Base-by-base conservation (phyloP, 192 early-diverging fungal genomes). In the Entomortierella lignicola region DNA sequence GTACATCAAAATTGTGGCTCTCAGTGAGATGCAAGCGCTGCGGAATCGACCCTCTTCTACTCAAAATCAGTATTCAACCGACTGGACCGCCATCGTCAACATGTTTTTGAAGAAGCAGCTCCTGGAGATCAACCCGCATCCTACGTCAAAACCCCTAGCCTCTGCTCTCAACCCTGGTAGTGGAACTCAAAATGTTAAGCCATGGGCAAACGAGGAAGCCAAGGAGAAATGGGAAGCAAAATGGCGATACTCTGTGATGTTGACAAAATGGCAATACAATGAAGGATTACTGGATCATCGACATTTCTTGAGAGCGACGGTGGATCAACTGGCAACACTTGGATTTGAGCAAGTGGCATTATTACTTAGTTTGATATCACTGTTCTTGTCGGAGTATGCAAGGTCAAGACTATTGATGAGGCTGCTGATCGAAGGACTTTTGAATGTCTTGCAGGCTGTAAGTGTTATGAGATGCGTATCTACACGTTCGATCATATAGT, bases 1-100 rank as follows among this genome's bases (percentile, higher is more conserved):
- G 93, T 90, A 87, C 39, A 91, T 92, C 27, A 88, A 91, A 43
- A 83, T 92, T 27, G 84, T 89, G 13, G 91, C 90, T 8, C 67
- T 90, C 27, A 86, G 86, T 27, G 90, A 90, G 71, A 89, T 92
- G 85, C 71, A 72, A 20, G 60, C 77, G 20, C 68, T 55, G 17
- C 51, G 75, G 32, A 69, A 57, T 47, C 53, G 75, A 21, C 50
- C 66, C 1, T 56, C 66, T 15, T 42, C 48, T 2, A 47, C 75
- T 0, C 69, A 72, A 29, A 20, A 74, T 20, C 60, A 73, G 52
- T 72, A 81, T 30, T 73, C 84, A 0, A 34, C 69, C 15, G 74
- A 85, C 17, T 87, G 86, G 86, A 87, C 86, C 12, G 37, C 60
- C 27, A 77, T 59, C 18, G 86, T 87, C n/a, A 85, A 64, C 8